phyloP scores from a whole-genome alignment of 2,329 filamentous ascomycete genomes.

The Xylaria sp. region DNA sequence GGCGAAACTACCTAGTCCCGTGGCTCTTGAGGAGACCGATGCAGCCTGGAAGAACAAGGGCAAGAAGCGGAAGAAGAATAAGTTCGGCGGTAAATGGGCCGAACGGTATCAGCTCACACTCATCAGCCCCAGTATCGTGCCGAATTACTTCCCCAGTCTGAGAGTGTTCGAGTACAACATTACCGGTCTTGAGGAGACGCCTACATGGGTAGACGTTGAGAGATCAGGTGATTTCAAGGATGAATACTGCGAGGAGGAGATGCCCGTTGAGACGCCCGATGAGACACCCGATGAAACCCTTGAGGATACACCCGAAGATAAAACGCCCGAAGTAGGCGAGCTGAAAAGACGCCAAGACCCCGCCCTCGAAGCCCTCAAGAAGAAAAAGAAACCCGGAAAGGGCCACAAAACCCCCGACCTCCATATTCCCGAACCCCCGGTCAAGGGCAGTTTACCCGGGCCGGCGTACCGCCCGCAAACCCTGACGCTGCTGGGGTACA shows the following conservation, averaged over 20 bases:
- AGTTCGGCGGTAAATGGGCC: constrained; percentile 73
- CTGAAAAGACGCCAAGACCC: constrained; percentile 25
- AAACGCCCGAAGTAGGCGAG: constrained; percentile 11
- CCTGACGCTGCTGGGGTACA: constrained; percentile 72
- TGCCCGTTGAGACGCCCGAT: background rate
- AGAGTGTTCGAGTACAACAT: constrained; percentile 96
- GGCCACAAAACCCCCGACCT: constrained; percentile 49
- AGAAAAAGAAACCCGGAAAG: constrained; percentile 43
- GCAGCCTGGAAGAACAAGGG: constrained; percentile 34
- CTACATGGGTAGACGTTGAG: constrained; percentile 38
- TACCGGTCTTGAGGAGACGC: constrained; percentile 59
- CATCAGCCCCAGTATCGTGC: constrained; percentile 81
- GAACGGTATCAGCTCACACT: constrained; percentile 80
- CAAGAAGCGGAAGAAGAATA: constrained; percentile 52
- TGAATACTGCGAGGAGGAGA: background rate
- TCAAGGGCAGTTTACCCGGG: constrained; percentile 67
- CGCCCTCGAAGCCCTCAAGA: constrained; percentile 32
- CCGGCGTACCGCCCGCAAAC: constrained; percentile 86
- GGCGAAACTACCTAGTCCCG: constrained; percentile 63
- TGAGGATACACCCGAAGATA: background rate
- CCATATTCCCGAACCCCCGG: constrained; percentile 64
- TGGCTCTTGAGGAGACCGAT: constrained; percentile 25
- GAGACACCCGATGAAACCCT: no score
- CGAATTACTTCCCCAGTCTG: constrained; percentile 84
- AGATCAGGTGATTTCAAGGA: constrained; percentile 10